These are phyloP conservation scores for Thielaviopsis punctulata DNA, from an alignment of 2,329 filamentous ascomycete species.

Conservation along the genomic window DNA sequence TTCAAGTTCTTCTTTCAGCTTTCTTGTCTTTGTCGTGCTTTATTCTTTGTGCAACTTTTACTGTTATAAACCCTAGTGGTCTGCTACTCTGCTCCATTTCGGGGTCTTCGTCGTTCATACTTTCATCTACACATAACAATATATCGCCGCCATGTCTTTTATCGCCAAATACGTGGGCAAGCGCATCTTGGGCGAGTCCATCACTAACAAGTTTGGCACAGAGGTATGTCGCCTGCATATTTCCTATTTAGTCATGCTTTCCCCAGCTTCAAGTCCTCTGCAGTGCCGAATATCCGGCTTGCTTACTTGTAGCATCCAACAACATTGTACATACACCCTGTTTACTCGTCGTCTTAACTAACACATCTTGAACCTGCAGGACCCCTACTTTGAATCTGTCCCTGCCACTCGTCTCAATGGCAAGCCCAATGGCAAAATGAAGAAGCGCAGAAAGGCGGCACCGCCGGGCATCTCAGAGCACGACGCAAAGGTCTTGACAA, in stretches of 20 bases:
- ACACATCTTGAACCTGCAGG: slow-evolving; percentile 30
- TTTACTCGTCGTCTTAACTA: not conserved
- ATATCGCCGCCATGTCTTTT: slow-evolving; percentile 28
- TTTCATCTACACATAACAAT: not conserved
- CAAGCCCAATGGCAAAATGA: slow-evolving; percentile 50
- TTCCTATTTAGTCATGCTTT: not conserved
- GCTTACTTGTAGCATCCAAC: not conserved
- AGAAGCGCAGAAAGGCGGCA: slow-evolving; percentile 71
- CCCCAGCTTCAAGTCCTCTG: not conserved
- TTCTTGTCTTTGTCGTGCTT: not conserved
- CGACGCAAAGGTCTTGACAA: slow-evolving; percentile 67
- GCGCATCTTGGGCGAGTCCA: slow-evolving; percentile 38
- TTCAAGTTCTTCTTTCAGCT: not conserved
- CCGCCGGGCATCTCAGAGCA: slow-evolving; percentile 69
- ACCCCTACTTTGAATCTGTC: slow-evolving; percentile 78
- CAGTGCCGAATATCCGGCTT: not conserved
- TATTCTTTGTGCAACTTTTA: not conserved
- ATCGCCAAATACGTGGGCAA: slow-evolving; percentile 38
- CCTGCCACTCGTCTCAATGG: slow-evolving; percentile 53
- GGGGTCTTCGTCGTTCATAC: too few species aligned
- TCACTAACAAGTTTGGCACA: slow-evolving; percentile 40
- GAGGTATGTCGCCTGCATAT: slow-evolving; percentile 24
- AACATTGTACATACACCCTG: not conserved
- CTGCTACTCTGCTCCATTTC: not conserved
- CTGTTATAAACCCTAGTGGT: not conserved